Conservation (phyloP, 2,329 filamentous ascomycete genomes). For the Drechslerella stenobrocha region DNA sequence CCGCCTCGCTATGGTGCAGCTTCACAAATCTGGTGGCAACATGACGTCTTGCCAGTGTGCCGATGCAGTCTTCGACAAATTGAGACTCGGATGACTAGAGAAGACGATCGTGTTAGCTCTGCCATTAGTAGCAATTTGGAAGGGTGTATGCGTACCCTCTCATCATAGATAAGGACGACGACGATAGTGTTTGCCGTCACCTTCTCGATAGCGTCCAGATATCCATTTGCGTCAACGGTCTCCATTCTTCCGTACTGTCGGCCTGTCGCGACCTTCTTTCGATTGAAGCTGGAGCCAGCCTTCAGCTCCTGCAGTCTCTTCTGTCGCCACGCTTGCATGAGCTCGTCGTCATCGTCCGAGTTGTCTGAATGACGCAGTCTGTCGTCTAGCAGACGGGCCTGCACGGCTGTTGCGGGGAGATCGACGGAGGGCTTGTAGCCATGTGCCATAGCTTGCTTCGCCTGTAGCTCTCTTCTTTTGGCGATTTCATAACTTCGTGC, state of each 20-base stretch:
- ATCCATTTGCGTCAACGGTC: conserved; percentile 84
- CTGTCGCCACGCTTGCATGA: conserved; percentile 83
- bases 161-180: conserved; percentile 90
- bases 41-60: conserved; percentile 72
- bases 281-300: conserved; percentile 64
- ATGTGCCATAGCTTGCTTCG: conserved; percentile 20
- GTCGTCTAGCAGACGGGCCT: conserved; percentile 42
- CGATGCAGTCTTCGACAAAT: conserved; percentile 76
- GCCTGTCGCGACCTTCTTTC: conserved; percentile 75
- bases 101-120: conserved; percentile 48
- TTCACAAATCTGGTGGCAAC: conserved; percentile 81
- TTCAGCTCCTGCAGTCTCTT: conserved; percentile 76
- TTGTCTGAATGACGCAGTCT: conserved; percentile 52
- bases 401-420: conserved; percentile 18
- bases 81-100: conserved; percentile 74
- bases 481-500: conserved; percentile 75
- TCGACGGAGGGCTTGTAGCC: conserved; percentile 25
- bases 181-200: conserved; percentile 78
- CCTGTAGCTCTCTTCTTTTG: conserved; percentile 54
- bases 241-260: conserved; percentile 78
- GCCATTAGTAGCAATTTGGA: no score
- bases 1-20: conserved; percentile 85
- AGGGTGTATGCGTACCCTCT: conserved; percentile 66
- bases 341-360: conserved; percentile 74
- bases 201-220: conserved; percentile 94